Conservation (phyloP, 805 yeast genomes). For the Kodamaea sagamina region DNA sequence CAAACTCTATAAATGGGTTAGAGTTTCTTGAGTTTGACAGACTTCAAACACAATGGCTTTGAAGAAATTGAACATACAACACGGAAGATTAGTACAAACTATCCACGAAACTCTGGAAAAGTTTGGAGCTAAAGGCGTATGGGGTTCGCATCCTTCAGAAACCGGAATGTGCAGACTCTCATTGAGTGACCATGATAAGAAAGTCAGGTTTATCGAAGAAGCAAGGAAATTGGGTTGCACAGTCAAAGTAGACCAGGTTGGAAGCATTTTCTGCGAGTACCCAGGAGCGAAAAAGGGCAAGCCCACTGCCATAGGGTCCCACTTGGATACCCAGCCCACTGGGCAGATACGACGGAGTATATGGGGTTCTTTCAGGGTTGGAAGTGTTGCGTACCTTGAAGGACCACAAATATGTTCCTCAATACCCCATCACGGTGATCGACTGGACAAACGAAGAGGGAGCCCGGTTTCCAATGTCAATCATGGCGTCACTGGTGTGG, state of each 20-base stretch:
- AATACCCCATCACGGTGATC: slow-evolving; percentile 63
- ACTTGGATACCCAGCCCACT: slow-evolving; percentile 75
- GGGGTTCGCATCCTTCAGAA: slow-evolving; percentile 58
- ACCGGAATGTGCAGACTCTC: slow-evolving; percentile 73
- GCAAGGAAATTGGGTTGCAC: slow-evolving; percentile 55
- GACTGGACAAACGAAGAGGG: slow-evolving; percentile 83
- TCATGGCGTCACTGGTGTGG: slow-evolving; percentile 71
- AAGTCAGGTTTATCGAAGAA: slow-evolving; percentile 61
- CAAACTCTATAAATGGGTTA: no score
- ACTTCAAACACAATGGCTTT: not conserved
- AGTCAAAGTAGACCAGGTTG: slow-evolving; percentile 62
- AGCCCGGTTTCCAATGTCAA: slow-evolving; percentile 69
- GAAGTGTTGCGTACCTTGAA: slow-evolving; percentile 67
- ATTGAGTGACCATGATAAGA: slow-evolving; percentile 60
- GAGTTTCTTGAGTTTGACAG: not conserved
- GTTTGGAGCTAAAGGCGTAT: slow-evolving; percentile 63
- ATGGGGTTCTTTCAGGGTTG: slow-evolving; percentile 66
- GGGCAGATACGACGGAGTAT: slow-evolving; percentile 78
- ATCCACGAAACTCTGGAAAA: slow-evolving; percentile 58
- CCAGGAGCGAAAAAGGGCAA: slow-evolving; percentile 51
- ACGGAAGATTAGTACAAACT: slow-evolving; percentile 52
- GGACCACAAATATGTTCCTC: slow-evolving; percentile 59
- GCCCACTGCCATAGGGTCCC: slow-evolving; percentile 73
- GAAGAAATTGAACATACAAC: slow-evolving; percentile 7
- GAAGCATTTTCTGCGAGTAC: slow-evolving; percentile 65